Evolutionary conservation across 148 eudicot species (phyloP).

Genomic region (Chenopodium album): DNA sequence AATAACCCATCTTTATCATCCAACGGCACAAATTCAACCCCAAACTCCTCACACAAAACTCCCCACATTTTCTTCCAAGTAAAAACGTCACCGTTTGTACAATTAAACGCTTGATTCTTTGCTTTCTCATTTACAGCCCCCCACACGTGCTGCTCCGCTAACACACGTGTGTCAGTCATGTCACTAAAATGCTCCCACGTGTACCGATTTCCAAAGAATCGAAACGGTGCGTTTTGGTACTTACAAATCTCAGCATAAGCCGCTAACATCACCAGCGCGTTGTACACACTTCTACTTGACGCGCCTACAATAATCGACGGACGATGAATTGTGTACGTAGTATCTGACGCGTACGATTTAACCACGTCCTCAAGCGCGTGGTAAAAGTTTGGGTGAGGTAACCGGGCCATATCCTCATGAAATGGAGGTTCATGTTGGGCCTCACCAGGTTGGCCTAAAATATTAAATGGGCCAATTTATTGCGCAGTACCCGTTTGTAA

Average conservation of each 20-base stretch:
- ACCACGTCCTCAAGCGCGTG: conserved; percentile 43
- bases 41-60: conserved; percentile 39
- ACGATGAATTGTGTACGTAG: conserved; percentile 43
- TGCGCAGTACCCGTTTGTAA: conserved; percentile 45
- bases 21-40: conserved; percentile 31
- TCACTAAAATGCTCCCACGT: conserved; percentile 47
- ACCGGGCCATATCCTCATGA: conserved; percentile 34
- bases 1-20: conserved; percentile 31
- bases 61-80: conserved; percentile 51
- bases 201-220: conserved; percentile 33
- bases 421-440: conserved; percentile 38
- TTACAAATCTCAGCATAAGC: conserved; percentile 49
- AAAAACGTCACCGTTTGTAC: conserved; percentile 54
- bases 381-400: conserved; percentile 42
- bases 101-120: conserved; percentile 47
- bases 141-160: conserved; percentile 58
- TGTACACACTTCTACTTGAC: conserved; percentile 41
- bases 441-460: not conserved
- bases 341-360: conserved; percentile 8
- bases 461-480: conserved; percentile 37
- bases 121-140: conserved; percentile 30
- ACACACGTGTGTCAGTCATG: conserved; percentile 39
- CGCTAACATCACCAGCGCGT: conserved; percentile 29
- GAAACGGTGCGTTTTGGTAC: conserved; percentile 29
- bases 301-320: conserved; percentile 43